Conservation (phyloP, 176 grass and related monocot genomes). For the Alloteropsis semialata region DNA sequence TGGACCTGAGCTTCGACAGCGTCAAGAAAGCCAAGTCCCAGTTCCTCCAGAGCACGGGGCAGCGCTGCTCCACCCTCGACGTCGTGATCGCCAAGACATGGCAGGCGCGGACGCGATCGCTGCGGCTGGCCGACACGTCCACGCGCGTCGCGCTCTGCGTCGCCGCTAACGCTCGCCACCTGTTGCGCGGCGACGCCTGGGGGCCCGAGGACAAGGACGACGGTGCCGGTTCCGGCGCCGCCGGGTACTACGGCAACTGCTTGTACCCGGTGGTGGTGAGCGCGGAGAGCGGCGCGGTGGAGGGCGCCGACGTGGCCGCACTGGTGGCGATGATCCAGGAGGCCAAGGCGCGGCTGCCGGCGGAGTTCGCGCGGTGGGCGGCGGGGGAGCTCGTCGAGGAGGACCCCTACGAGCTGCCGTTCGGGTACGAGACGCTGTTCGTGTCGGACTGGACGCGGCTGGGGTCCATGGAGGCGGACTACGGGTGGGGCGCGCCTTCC, state of each 20-base stretch:
- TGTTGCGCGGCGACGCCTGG: constrained; percentile 7
- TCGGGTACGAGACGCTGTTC: constrained; percentile 51
- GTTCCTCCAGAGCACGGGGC: constrained; percentile 55
- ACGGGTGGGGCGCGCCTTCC: constrained; percentile 64
- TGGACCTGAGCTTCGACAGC: constrained; percentile 35
- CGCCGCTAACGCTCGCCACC: constrained; percentile 80
- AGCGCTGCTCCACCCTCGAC: constrained; percentile 83
- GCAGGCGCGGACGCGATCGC: constrained; percentile 63
- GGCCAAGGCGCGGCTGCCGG: constrained; percentile 52
- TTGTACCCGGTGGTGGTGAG: constrained; percentile 62
- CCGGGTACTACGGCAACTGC: constrained; percentile 87
- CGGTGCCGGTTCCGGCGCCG: too few species aligned
- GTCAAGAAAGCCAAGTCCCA: constrained; percentile 47
- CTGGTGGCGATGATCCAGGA: constrained; percentile 57
- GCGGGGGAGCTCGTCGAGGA: constrained; percentile 23
- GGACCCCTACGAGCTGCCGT: constrained; percentile 62
- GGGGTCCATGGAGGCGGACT: constrained; percentile 71
- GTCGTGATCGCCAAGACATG: constrained; percentile 64
- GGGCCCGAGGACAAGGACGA: too few species aligned
- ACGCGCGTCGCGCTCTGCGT: constrained; percentile 55
- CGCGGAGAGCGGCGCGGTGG: constrained; percentile 22
- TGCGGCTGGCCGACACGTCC: not conserved
- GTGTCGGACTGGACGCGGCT: constrained; percentile 86
- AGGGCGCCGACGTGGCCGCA: constrained; percentile 33
- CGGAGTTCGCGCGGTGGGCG: constrained; percentile 65